A percentile compares a stretch with the other conserved stretches of the same genome.
Conservation (phyloP, 1,284 basidiomycete species). For the Sporisorium reilianum region DNA sequence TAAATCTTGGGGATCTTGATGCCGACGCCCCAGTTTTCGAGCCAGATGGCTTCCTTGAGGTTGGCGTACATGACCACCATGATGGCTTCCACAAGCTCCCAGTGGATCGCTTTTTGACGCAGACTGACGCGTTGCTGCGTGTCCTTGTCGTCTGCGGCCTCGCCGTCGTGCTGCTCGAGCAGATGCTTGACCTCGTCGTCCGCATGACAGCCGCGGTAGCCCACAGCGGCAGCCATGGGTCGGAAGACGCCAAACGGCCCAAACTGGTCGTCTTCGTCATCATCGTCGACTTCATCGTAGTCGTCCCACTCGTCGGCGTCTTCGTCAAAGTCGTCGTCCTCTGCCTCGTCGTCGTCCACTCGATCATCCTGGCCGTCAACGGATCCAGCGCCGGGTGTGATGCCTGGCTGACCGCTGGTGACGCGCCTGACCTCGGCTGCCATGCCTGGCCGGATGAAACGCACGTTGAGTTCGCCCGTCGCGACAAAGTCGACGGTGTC, state of each 20-base stretch:
- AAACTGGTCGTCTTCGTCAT: slow-evolving; percentile 26
- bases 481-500: slow-evolving; percentile 35
- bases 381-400: no score
- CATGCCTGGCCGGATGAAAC: slow-evolving; percentile 37
- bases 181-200: slow-evolving; percentile 26
- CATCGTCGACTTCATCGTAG: slow-evolving; percentile 14
- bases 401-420: slow-evolving; percentile 11
- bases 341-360: slow-evolving; percentile 19
- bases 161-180: slow-evolving; percentile 9
- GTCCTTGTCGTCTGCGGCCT: background rate
- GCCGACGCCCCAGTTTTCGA: slow-evolving; percentile 53
- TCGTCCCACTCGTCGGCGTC: slow-evolving; percentile 37
- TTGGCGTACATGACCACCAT: slow-evolving; percentile 60
- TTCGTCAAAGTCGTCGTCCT: slow-evolving; percentile 38
- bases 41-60: slow-evolving; percentile 49
- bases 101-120: slow-evolving; percentile 47
- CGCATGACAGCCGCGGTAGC: slow-evolving; percentile 33
- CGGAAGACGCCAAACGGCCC: slow-evolving; percentile 26
- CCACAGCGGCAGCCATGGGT: slow-evolving; percentile 16
- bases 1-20: slow-evolving; percentile 48
- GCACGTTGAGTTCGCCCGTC: slow-evolving; percentile 24
- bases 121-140: slow-evolving; percentile 12
- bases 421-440: slow-evolving; percentile 32
- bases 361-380: no score
- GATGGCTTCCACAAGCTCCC: slow-evolving; percentile 55